A percentile compares a stretch with the other conserved stretches of the same genome.
These are phyloP conservation scores for Fonsecaea monophora DNA, from an alignment of 2,329 filamentous ascomycete species.

Conservation along the genomic window DNA sequence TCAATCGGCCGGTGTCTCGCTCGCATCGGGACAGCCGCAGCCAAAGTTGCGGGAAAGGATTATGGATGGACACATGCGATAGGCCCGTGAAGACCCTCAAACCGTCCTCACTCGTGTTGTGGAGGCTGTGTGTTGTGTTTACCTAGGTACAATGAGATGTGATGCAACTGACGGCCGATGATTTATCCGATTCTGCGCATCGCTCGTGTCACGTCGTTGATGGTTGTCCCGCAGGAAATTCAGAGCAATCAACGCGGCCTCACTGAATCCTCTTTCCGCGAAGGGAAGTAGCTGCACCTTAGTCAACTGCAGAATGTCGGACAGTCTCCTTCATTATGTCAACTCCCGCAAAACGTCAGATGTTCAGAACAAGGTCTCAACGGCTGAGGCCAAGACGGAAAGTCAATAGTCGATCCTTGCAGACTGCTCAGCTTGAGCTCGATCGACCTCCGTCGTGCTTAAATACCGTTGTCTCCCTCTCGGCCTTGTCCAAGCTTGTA, in stretches of 20 bases:
- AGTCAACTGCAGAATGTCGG: neutral
- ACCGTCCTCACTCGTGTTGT: neutral
- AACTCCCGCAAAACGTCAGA: neutral
- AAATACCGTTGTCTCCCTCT: neutral
- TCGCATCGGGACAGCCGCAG: neutral
- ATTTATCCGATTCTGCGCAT: neutral
- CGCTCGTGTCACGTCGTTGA: neutral
- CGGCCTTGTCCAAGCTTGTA: neutral
- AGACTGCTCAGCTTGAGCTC: neutral
- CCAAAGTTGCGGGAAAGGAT: neutral
- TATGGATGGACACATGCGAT: neutral
- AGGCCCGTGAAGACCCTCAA: neutral
- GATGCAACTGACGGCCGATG: neutral
- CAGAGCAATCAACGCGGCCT: neutral
- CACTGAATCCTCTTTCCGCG: neutral
- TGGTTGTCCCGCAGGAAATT: neutral
- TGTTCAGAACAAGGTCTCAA: neutral
- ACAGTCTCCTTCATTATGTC: neutral
- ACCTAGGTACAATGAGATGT: too few relatives aligned
- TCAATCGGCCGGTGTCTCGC: neutral
- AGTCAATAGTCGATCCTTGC: neutral
- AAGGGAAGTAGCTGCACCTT: neutral
- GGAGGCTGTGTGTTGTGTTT: neutral
- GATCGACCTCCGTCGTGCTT: neutral
- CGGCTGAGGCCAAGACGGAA: neutral